A percentile compares a stretch with the other conserved stretches of the same genome.
Conservation (phyloP, 2,329 filamentous ascomycete genomes). For the Golovinomyces cichoracearum region DNA sequence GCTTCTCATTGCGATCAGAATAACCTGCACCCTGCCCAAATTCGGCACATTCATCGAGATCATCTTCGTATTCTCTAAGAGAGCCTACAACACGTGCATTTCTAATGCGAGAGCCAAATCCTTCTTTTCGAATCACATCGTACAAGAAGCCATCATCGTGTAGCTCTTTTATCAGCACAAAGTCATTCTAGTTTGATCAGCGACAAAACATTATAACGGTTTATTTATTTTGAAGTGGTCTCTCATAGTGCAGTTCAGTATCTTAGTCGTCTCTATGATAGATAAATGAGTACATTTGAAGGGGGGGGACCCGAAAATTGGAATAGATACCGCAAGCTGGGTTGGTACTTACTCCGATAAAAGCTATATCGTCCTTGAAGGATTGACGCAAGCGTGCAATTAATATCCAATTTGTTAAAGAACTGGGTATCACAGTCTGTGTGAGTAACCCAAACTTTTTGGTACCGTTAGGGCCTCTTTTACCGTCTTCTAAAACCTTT, state of each 20-base stretch:
- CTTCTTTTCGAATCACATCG: slow-evolving; percentile 48
- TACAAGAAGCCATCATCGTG: slow-evolving; percentile 41
- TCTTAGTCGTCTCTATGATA: no score
- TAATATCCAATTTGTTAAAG: slow-evolving; percentile 49
- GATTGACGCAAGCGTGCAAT: slow-evolving; percentile 51
- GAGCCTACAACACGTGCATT: slow-evolving; percentile 53
- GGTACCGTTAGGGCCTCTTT: slow-evolving; percentile 13
- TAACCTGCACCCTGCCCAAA: slow-evolving; percentile 7
- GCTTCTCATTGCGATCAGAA: not conserved
- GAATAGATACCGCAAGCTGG: not conserved
- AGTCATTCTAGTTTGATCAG: slow-evolving; percentile 33
- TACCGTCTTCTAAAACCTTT: not conserved
- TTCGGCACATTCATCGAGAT: slow-evolving; percentile 9
- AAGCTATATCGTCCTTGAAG: slow-evolving; percentile 52
- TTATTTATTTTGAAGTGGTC: not conserved
- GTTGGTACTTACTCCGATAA: slow-evolving; percentile 41
- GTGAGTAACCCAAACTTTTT: slow-evolving; percentile 49
- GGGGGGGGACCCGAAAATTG: not conserved
- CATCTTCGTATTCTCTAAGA: slow-evolving; percentile 14
- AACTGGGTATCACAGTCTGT: slow-evolving; percentile 50
- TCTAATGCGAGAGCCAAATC: slow-evolving; percentile 56
- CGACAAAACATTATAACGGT: not conserved
- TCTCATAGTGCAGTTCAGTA: no score
- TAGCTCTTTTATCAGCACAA: slow-evolving; percentile 58
- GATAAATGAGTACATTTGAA: no score